Base-by-base conservation (phyloP, 805 yeast species). In the Blastobotrys chiropterorum region DNA sequence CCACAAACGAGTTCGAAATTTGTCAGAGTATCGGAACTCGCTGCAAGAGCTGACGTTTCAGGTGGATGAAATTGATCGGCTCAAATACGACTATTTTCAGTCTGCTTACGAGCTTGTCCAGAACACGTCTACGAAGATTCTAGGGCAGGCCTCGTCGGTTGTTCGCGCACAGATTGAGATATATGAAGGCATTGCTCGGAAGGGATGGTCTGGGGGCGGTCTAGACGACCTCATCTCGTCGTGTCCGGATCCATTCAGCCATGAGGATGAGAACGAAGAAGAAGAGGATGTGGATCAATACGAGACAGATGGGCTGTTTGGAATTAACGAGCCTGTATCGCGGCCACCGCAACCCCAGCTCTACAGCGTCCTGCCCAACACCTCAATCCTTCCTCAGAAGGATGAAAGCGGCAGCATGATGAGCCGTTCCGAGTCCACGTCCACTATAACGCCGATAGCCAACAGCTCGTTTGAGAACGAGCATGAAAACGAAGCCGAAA, bases 121-220 rank as follows among this genome's bases (percentile, higher is more conserved):
- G 58, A 76, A 78, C 38, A 77, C 85, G n/a, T 81, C 85, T 40
- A 70, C 72, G 21, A 69, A 73, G 21, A 70, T 86, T 3, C 72
- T 85, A 45, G 66, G 69, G 16, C 73, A 75, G 49, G 75, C 87
- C 1, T 84, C 88, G 1, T 75, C 85, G 0, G 72, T 85, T 3
- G 82, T 87, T 1, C 71, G 88, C 47, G 90, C 94, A 1, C 92
- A 89, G 63, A 80, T 89, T 15, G 94, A 87, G 60, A 80, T 88
- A 16, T 81, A 80, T 59, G 95, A 86, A 61, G 83, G 85, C 22
- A 80, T 89, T 19, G 95, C 95, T 0, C 74, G 81, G 52, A 89
- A 89, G 62, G 94, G 95, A 3, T 83, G 90, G 87, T 77, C 85
- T 2, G 96, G 95, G 13, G 94, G 92, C 22, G 96, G 96, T 0